A percentile compares a stretch with the other conserved stretches of the same genome.
Evolutionary conservation across 441 rosid genomes (phyloP).

Genomic region (Croton setiger): DNA sequence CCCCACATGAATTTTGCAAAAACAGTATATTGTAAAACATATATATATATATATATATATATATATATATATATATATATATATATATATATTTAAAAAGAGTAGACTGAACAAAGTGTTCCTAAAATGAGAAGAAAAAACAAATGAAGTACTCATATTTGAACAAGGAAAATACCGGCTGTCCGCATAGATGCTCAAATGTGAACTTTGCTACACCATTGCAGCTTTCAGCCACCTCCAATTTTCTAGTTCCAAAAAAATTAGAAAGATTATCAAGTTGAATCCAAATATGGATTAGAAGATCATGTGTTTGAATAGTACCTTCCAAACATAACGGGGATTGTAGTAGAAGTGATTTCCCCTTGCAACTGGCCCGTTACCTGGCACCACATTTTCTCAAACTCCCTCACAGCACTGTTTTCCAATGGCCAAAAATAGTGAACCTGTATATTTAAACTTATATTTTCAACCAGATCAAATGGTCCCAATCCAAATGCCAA

Average conservation of each 20-base stretch:
- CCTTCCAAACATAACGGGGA: conserved; percentile 97
- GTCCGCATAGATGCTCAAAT: conserved; percentile 81
- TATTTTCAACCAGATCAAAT: conserved; percentile 21
- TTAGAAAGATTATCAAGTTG: conserved; percentile 8
- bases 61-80: too few relatives aligned
- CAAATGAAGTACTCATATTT: background rate
- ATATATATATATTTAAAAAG: background rate
- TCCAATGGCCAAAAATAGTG: conserved; percentile 77
- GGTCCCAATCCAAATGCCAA: conserved; percentile 6
- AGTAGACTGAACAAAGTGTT: background rate
- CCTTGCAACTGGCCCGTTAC: conserved; percentile 55
- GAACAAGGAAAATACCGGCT: conserved; percentile 45
- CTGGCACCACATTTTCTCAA: conserved; percentile 64
- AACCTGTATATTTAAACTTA: conserved; percentile 42
- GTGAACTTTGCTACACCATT: conserved; percentile 73
- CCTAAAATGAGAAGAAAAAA: background rate
- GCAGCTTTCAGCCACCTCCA: conserved; percentile 85
- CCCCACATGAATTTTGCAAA: background rate
- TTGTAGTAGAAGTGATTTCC: conserved; percentile 49
- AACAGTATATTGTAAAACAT: background rate
- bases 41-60: too few relatives aligned
- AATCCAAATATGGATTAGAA: conserved; percentile 4
- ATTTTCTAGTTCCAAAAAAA: conserved; percentile 37
- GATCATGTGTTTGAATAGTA: conserved; percentile 24
- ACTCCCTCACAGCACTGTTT: conserved; percentile 39